Base-by-base conservation (phyloP, 140 eudicot species). In the Bidens hawaiensis region DNA sequence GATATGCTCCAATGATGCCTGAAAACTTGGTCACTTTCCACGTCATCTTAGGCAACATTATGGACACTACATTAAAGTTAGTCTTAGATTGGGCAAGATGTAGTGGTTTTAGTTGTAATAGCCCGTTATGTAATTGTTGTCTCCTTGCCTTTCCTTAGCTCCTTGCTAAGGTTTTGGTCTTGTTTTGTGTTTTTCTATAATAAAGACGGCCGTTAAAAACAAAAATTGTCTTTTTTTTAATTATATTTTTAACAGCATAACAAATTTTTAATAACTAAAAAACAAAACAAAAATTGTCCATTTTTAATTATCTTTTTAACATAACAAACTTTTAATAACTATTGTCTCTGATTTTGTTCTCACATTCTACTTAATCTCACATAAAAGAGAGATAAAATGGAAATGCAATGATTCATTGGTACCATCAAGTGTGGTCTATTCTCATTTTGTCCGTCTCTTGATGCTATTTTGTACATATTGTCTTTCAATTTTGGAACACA, bases 401-500 rank as follows among this genome's bases (percentile, higher is more conserved):
- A 33, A 59, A 65, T 48, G 58, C 74, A 58, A 74, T 74, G 73
- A 74, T 74, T 66, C 67, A 16, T 47, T 74, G 74, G 78, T 66
- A 74, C 69, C 74, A 48, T 74, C 58, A 74, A 74, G 78, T 74
- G 74, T 74, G 58, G 78, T 74, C 78, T 65, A 65, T 74, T 74
- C 68, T 58, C 73, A 58, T 57, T 73, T 65, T 73, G 78, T 65
- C 73, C 47, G 67, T 60, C 73, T 56, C 67, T 64, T 65, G 72
- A 73, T 73, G 66, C 55, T 65, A 45, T 65, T 25, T 57, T 65
- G 68, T 73, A 73, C 69, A 73, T 45, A 27, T 38, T 73, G 78
- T 73, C 68, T 65, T 73, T 66, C 61, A 18, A 65, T 46, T 31
- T 58, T 46, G 68, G 28, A 73, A 31, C 73, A 73, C 53, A 51